Evolutionary conservation across 148 eudicot genomes (phyloP).

Genomic region (Diospyros kaki): DNA sequence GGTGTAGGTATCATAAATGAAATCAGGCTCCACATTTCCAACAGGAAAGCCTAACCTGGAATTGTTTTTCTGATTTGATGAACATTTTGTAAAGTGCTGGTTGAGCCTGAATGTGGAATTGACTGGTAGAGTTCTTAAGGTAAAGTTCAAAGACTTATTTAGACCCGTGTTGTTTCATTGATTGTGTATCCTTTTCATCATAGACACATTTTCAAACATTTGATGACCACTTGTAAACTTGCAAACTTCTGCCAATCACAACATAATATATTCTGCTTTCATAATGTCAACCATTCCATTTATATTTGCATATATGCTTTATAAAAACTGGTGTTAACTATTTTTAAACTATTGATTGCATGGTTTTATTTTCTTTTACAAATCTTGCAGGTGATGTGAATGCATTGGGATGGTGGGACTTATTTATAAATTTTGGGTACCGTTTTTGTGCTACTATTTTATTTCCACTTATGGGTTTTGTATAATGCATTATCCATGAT

Average conservation of each 20-base stretch:
- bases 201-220: neutral
- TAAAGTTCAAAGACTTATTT: too few relatives aligned
- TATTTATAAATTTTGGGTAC: constrained; percentile 87
- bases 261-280: neutral
- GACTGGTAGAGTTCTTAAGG: too few relatives aligned
- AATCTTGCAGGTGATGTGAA: constrained; percentile 63
- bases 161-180: neutral
- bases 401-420: constrained; percentile 95
- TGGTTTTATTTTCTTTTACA: neutral
- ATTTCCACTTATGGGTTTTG: neutral
- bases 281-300: neutral
- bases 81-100: neutral
- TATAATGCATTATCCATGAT: neutral
- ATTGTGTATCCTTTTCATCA: neutral
- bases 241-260: neutral
- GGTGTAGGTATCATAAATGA: too few relatives aligned
- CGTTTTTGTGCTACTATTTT: neutral
- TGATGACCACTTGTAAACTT: too few relatives aligned
- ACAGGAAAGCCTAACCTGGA: too few relatives aligned
- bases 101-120: neutral
- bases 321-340: neutral
- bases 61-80: neutral
- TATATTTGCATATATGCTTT: neutral
- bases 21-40: too few relatives aligned
- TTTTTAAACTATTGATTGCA: neutral